These are phyloP conservation scores for Neopestalotiopsis clavispora DNA, from an alignment of 2,329 filamentous ascomycete genomes.

Conservation along the genomic window DNA sequence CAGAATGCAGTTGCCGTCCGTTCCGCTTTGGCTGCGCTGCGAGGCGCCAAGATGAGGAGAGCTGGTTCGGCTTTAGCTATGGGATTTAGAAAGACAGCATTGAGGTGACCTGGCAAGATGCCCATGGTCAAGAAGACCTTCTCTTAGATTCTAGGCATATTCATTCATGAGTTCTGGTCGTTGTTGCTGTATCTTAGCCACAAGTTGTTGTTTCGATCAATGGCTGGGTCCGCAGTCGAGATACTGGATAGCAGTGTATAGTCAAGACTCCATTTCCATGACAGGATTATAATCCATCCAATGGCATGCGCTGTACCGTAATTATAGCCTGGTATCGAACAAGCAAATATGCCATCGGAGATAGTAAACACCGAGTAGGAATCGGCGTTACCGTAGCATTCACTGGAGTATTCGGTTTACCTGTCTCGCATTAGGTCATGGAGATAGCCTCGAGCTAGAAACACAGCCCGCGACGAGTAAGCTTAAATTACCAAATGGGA, in stretches of 20 bases:
- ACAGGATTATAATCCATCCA: too few species aligned
- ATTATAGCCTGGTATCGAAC: background rate
- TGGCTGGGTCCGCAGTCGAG: too few species aligned
- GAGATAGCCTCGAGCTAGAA: background rate
- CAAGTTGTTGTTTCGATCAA: background rate
- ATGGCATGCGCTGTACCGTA: too few species aligned
- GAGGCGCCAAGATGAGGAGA: constrained; percentile 51
- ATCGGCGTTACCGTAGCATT: background rate
- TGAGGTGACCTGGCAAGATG: constrained; percentile 44
- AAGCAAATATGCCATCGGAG: background rate
- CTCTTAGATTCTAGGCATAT: background rate
- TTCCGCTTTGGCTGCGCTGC: constrained; percentile 44
- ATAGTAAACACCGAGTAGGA: background rate
- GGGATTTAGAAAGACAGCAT: constrained; percentile 40
- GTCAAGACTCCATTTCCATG: too few species aligned
- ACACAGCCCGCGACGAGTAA: background rate
- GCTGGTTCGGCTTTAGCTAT: constrained; percentile 45
- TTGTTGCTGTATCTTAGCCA: background rate
- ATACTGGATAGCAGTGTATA: too few species aligned
- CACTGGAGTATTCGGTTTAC: background rate
- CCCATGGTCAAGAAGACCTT: constrained; percentile 48
- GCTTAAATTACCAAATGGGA: background rate
- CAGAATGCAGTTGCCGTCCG: constrained; percentile 42
- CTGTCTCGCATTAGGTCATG: background rate
- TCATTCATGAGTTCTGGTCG: background rate